phyloP scores from a whole-genome alignment of 169 alveolate genomes.

The Plasmodium cynomolgi region DNA sequence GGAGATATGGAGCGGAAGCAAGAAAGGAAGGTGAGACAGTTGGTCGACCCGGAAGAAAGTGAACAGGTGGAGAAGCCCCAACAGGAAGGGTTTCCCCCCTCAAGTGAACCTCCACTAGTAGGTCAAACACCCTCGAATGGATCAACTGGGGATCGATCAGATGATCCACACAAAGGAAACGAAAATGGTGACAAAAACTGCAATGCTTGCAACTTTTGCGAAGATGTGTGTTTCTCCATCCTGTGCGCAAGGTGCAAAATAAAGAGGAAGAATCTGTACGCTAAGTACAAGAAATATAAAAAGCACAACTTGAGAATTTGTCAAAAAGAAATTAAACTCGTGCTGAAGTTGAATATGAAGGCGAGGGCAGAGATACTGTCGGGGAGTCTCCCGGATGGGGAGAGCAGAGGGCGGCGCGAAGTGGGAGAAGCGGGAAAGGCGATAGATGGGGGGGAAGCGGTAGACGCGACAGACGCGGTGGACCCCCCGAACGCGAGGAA shows the following conservation, averaged over 20 bases:
- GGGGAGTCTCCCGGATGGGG: background rate
- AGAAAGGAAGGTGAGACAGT: background rate
- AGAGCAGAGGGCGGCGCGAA: background rate
- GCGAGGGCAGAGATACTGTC: background rate
- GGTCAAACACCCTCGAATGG: background rate
- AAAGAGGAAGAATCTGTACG: conserved; percentile 32
- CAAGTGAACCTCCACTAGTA: background rate
- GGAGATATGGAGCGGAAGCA: background rate
- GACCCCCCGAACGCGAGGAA: background rate
- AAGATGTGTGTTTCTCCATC: conserved; percentile 41
- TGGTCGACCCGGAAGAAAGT: background rate
- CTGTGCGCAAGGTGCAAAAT: conserved; percentile 16
- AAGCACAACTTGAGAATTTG: conserved; percentile 15
- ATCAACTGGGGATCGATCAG: background rate
- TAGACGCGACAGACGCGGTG: background rate
- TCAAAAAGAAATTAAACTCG: background rate
- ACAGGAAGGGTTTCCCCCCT: background rate
- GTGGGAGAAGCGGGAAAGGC: background rate
- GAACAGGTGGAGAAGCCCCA: background rate
- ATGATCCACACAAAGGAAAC: background rate
- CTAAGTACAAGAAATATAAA: conserved; percentile 26
- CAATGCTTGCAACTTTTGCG: conserved; percentile 48
- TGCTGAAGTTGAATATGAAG: background rate
- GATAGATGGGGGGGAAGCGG: background rate
- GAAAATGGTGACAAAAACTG: background rate